Evolutionary conservation across 306 rosid species (phyloP), one percentile per base, ranked within the genome.

Genomic region (Abrus precatorius): DNA sequence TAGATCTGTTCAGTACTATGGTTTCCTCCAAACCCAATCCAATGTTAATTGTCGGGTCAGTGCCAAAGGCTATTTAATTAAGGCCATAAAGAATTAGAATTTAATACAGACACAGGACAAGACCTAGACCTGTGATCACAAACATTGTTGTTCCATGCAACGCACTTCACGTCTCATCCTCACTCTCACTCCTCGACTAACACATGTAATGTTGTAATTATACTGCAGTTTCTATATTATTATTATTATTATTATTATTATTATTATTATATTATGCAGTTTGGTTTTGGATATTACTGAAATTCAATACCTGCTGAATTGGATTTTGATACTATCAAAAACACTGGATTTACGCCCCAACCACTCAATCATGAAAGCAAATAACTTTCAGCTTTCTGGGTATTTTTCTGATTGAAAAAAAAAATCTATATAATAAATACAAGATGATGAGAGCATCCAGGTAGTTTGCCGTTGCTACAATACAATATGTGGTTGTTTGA

Each of bases 201-300:
- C 75, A 57, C 83, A 57, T 53, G 81, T 56, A 61, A 49, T 50
- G 70, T 65, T 45, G 74, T 14, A 14, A 69, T 48, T 60, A 79
- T 57, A 28, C 13, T 69, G 45, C 3, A 67, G 36, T 33, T 69
- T 48, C 70, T 57, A 34, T 32, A 69, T 52, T 71, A 49, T 74
- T 47, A 57, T 62, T 69, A 53, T 14, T 69, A 49, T 65, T 47
- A 57, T 50, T 57, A 53, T 14, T 66, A 69, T 41, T 69, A 49
- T 65, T 47, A 57, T 50, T 69, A 53, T 30, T 43, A 43, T 69
- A 72, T 3, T n/a, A 36, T 34, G 60, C 59, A 33, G 45, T 49
- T 70, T 84, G 20, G 76, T 68, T 66, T 80, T 47, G 82, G 45
- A 72, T 2, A 66, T 52, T 32, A 33, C 12, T 41, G 4, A 62